A percentile compares a stretch with the other conserved stretches of the same genome.
Conservation (phyloP, 768 basidiomycete species). For the Trametes cinnabarina region DNA sequence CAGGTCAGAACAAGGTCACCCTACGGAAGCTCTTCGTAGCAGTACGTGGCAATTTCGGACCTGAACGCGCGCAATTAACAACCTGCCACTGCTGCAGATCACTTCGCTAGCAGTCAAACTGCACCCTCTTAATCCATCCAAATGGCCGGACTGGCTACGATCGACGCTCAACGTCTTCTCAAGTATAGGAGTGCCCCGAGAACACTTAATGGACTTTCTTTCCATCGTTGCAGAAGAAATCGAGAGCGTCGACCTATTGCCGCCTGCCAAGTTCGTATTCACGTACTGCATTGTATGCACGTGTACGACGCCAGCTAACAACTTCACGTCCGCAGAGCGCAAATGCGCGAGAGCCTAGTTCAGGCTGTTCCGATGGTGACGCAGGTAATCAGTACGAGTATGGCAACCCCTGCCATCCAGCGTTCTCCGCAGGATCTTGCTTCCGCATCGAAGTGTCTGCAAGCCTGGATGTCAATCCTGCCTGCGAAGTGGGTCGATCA, state of each 20-base stretch:
- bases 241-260: slow-evolving; percentile 69
- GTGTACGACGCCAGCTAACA: background rate
- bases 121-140: slow-evolving; percentile 52
- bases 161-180: slow-evolving; percentile 63
- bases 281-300: background rate
- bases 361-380: slow-evolving; percentile 71
- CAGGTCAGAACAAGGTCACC: slow-evolving; percentile 64
- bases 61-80: background rate
- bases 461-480: slow-evolving; percentile 77
- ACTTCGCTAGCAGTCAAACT: slow-evolving; percentile 72
- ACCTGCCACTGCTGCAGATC: slow-evolving; percentile 38
- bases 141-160: slow-evolving; percentile 78
- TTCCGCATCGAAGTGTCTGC: slow-evolving; percentile 75
- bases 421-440: slow-evolving; percentile 48
- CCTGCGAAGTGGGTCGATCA: slow-evolving; percentile 58
- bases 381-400: slow-evolving; percentile 59
- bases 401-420: slow-evolving; percentile 39
- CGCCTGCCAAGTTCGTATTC: slow-evolving; percentile 63
- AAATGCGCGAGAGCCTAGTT: slow-evolving; percentile 62
- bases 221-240: slow-evolving; percentile 85
- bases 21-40: slow-evolving; percentile 86
- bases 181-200: slow-evolving; percentile 52
- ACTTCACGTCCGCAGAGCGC: slow-evolving; percentile 42
- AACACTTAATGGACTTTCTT: slow-evolving; percentile 70
- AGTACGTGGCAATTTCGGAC: slow-evolving; percentile 44